phyloP scores from a whole-genome alignment of 2,329 filamentous ascomycete species.

The Rhinocladiella similis region DNA sequence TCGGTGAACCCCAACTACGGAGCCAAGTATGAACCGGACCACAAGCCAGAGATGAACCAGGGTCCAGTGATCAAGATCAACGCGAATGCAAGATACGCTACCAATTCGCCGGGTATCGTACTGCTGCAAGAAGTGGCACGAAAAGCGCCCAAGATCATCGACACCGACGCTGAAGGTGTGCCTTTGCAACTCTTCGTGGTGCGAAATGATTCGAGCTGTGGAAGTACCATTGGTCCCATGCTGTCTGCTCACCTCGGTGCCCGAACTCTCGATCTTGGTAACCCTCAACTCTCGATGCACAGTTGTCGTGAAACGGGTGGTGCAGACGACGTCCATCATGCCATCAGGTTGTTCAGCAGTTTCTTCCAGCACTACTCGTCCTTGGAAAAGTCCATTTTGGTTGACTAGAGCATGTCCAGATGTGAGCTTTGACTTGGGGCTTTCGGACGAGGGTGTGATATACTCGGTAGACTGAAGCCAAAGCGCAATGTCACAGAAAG shows the following conservation, averaged over 20 bases:
- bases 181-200: slow-evolving; percentile 96
- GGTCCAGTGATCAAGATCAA: slow-evolving; percentile 98
- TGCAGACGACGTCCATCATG: slow-evolving; percentile 81
- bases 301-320: slow-evolving; percentile 93
- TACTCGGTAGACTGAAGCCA: too few species aligned
- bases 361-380: slow-evolving; percentile 86
- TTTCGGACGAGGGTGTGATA: too few species aligned
- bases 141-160: slow-evolving; percentile 52
- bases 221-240: slow-evolving; percentile 98
- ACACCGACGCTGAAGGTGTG: slow-evolving; percentile 63
- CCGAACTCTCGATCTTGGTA: slow-evolving; percentile 87
- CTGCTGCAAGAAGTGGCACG: slow-evolving; percentile 83
- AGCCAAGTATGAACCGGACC: slow-evolving; percentile 85
- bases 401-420: slow-evolving; percentile 59
- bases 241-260: slow-evolving; percentile 82
- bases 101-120: slow-evolving; percentile 92
- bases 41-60: slow-evolving; percentile 93
- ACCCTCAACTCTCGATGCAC: slow-evolving; percentile 95
- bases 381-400: slow-evolving; percentile 77
- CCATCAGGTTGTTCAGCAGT: slow-evolving; percentile 79
- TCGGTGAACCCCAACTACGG: slow-evolving; percentile 93
- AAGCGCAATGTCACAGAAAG: too few species aligned
- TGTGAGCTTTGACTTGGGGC: too few species aligned
- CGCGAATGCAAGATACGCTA: slow-evolving; percentile 94
- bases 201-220: slow-evolving; percentile 90